These are phyloP conservation scores for Phytophthora hibernalis DNA, from an alignment of 352 stramenopile genomes.

Conservation along the genomic window DNA sequence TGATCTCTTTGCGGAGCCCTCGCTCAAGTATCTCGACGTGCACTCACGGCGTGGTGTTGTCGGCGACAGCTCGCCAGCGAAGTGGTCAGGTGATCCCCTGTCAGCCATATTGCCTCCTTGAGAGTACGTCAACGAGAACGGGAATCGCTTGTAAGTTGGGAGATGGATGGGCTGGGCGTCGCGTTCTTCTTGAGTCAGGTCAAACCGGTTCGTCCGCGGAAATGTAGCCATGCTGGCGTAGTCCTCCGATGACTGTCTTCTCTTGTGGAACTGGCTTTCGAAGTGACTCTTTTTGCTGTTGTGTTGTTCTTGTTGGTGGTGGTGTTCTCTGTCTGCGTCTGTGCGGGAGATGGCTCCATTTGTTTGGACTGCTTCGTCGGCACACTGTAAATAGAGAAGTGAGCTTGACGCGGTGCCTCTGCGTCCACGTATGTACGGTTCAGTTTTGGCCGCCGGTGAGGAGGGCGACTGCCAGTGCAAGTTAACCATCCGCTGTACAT, in stretches of 20 bases:
- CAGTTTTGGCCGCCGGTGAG: constrained; percentile 7
- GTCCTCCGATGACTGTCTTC: neutral
- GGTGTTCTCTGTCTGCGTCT: neutral
- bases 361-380: neutral
- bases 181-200: neutral
- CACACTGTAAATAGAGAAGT: constrained; percentile 17
- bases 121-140: constrained; percentile 1
- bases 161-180: constrained; percentile 4
- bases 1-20: constrained; percentile 45
- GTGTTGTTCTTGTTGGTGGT: too few relatives aligned
- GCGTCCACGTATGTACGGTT: constrained; percentile 4
- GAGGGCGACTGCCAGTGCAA: constrained; percentile 6
- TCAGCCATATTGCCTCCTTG: neutral
- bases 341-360: constrained; percentile 15
- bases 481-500: constrained; percentile 5
- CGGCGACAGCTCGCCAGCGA: neutral
- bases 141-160: neutral
- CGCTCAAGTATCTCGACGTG: constrained; percentile 36
- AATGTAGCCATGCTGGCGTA: neutral
- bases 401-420: neutral
- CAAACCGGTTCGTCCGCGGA: neutral
- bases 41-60: constrained; percentile 25
- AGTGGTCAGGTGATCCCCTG: neutral
- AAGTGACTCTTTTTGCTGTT: too few relatives aligned
- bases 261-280: constrained; percentile 21